Conservation (phyloP, 2,329 filamentous ascomycete species). For the Zalaria sp. region DNA sequence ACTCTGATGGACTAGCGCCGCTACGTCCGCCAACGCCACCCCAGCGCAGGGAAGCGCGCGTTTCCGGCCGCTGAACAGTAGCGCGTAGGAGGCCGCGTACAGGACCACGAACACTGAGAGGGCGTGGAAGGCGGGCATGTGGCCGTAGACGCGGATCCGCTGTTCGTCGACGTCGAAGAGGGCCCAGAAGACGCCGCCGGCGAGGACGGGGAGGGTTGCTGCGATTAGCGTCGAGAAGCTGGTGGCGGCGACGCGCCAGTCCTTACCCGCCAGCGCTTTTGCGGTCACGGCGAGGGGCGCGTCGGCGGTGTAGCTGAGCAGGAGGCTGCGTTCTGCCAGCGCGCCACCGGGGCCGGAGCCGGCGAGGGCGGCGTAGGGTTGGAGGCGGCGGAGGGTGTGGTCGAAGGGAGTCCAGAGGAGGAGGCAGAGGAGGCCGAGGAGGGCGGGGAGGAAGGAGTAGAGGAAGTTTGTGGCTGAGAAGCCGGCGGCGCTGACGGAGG, state of each 20-base stretch:
- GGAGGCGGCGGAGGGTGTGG: constrained; percentile 48
- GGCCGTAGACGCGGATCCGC: constrained; percentile 53
- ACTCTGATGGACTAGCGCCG: too few relatives aligned
- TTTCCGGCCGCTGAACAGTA: constrained; percentile 43
- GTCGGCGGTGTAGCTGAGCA: constrained; percentile 57
- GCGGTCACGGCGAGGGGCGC: constrained; percentile 46
- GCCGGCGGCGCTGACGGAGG: constrained; percentile 28
- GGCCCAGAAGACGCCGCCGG: constrained; percentile 60
- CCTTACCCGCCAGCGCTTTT: constrained; percentile 44
- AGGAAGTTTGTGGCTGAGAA: constrained; percentile 84
- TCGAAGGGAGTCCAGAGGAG: constrained; percentile 55
- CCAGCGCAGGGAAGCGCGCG: constrained; percentile 54
- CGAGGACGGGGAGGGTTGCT: constrained; percentile 50
- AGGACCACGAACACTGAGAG: constrained; percentile 61
- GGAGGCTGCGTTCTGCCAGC: constrained; percentile 47
- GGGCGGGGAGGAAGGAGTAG: constrained; percentile 60
- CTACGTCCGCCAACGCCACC: too few relatives aligned
- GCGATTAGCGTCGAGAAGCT: constrained; percentile 47
- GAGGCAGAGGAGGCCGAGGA: constrained; percentile 53
- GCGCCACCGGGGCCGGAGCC: constrained; percentile 38
- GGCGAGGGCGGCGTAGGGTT: constrained; percentile 53
- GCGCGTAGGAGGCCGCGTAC: constrained; percentile 47
- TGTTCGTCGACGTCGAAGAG: constrained; percentile 40
- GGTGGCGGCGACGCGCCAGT: constrained; percentile 51
- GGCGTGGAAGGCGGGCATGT: constrained; percentile 55